phyloP scores from a whole-genome alignment of 2,329 filamentous ascomycete species.

The Chalaropsis ovoidea region DNA sequence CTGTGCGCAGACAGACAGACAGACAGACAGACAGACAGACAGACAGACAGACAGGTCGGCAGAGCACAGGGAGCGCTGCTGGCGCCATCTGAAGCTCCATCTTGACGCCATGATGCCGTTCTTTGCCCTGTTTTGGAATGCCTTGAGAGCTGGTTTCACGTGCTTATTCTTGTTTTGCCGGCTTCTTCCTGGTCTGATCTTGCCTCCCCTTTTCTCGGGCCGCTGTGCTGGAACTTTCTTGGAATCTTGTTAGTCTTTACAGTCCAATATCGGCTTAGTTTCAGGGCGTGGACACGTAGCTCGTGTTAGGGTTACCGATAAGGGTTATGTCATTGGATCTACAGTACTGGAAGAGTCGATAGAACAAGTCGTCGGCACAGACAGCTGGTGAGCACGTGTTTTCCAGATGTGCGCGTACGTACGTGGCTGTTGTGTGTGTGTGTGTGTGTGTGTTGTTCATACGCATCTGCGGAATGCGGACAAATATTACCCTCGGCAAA shows the following conservation, averaged over 20 bases:
- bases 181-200: not conserved
- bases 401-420: too few species aligned
- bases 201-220: slow-evolving; percentile 5
- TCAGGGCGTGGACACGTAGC: not conserved
- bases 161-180: not conserved
- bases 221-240: not conserved
- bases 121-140: not conserved
- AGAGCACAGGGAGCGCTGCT: not conserved
- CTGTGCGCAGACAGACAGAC: too few species aligned
- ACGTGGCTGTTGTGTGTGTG: too few species aligned
- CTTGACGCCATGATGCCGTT: not conserved
- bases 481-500: not conserved
- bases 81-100: not conserved
- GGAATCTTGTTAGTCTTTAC: not conserved
- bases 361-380: too few species aligned
- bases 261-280: not conserved
- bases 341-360: too few species aligned
- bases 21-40: too few species aligned
- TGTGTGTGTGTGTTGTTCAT: too few species aligned
- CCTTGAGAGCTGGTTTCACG: not conserved
- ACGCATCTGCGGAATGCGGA: not conserved
- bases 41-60: not conserved
- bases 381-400: too few species aligned
- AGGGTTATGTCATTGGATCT: too few species aligned
- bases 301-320: too few species aligned